Evolutionary conservation across 2,329 filamentous ascomycete genomes (phyloP).

Genomic region (Colletotrichum sansevieriae): DNA sequence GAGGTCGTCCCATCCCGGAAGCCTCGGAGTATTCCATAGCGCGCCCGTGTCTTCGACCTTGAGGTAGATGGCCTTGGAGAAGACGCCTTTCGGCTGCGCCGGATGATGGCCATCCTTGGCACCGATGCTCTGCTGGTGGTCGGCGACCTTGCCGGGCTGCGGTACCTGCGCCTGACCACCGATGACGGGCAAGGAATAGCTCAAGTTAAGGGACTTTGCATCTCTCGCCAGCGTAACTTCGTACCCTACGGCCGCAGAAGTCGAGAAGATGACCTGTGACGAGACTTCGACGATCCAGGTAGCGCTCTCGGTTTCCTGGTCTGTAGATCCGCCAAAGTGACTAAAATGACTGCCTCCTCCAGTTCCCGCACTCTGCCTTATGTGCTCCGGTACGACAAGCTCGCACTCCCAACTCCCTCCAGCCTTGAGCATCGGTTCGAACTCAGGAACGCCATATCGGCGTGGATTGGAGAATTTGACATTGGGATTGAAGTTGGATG

Average conservation of each 20-base stretch:
- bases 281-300: slow-evolving; percentile 93
- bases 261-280: slow-evolving; percentile 95
- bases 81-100: slow-evolving; percentile 80
- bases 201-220: slow-evolving; percentile 82
- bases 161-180: slow-evolving; percentile 61
- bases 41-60: slow-evolving; percentile 89
- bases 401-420: slow-evolving; percentile 87
- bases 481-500: slow-evolving; percentile 86
- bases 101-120: slow-evolving; percentile 70
- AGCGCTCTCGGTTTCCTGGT: slow-evolving; percentile 68
- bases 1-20: slow-evolving; percentile 74
- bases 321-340: slow-evolving; percentile 57
- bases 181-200: slow-evolving; percentile 60
- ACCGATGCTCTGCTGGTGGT: slow-evolving; percentile 76
- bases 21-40: slow-evolving; percentile 90
- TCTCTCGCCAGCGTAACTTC: slow-evolving; percentile 90
- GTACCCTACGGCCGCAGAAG: slow-evolving; percentile 86
- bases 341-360: slow-evolving; percentile 61
- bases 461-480: slow-evolving; percentile 78
- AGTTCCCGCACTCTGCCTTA: slow-evolving; percentile 73
- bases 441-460: slow-evolving; percentile 84
- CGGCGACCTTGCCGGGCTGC: slow-evolving; percentile 79
- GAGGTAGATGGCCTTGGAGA: slow-evolving; percentile 82
- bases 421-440: slow-evolving; percentile 96
- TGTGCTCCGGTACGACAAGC: slow-evolving; percentile 82